Percentiles rank a stretch among this genome's conserved stretches.
phyloP scores from a whole-genome alignment of 805 yeast genomes.

The Starmerella geochares region DNA sequence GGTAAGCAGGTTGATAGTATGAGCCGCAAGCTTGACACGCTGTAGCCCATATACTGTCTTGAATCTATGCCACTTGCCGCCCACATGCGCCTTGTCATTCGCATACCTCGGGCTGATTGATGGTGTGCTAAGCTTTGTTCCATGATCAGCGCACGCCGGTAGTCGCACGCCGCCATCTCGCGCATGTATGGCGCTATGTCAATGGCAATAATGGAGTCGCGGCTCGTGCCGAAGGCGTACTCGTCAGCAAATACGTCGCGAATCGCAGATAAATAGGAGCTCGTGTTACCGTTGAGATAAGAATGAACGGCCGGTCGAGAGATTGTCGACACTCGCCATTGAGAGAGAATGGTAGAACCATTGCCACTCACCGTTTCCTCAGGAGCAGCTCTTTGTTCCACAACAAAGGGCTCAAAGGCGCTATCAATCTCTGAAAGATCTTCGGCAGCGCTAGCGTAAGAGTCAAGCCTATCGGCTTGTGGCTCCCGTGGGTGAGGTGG shows the following conservation, averaged over 20 bases:
- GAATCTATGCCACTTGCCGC: constrained; percentile 17
- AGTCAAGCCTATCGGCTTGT: background rate
- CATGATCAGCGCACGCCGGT: constrained; percentile 8
- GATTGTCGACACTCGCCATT: constrained; percentile 11
- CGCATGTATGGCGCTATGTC: constrained; percentile 28
- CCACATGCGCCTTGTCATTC: constrained; percentile 14
- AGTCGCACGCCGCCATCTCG: constrained; percentile 28
- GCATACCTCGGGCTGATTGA: constrained; percentile 7
- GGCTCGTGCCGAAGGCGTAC: constrained; percentile 9
- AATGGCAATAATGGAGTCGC: background rate
- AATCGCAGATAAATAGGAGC: constrained; percentile 14
- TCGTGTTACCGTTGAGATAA: background rate
- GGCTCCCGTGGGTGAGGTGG: background rate
- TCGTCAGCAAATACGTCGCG: constrained; percentile 4
- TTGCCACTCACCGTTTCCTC: constrained; percentile 16
- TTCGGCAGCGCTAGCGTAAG: constrained; percentile 9
- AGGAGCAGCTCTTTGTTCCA: background rate
- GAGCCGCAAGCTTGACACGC: background rate
- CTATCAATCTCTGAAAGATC: background rate
- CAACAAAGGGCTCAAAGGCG: background rate
- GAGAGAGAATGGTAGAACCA: background rate
- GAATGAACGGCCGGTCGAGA: background rate
- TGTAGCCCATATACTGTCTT: constrained; percentile 14
- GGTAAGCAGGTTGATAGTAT: constrained; percentile 7
- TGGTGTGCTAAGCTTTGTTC: constrained; percentile 4